These are phyloP conservation scores for Trapa bicornis DNA, from an alignment of 345 rosid genomes.

Conservation along the genomic window DNA sequence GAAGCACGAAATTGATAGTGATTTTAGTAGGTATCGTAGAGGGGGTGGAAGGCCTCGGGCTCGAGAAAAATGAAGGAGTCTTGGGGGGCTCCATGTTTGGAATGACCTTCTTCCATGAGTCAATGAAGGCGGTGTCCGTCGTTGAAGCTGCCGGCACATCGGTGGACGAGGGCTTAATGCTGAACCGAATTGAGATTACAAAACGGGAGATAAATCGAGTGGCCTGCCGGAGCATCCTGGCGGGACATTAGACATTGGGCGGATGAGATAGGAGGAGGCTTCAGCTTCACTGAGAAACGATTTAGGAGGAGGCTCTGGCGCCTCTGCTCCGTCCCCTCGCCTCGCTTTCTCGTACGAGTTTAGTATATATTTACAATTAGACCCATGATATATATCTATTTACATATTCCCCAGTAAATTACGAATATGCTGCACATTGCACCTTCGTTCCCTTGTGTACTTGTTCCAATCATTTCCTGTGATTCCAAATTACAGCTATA, in stretches of 20 bases:
- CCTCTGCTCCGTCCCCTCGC: not conserved
- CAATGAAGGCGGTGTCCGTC: constrained; percentile 32
- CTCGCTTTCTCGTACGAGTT: not conserved
- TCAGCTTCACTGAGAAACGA: too few relatives aligned
- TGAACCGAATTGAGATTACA: not conserved
- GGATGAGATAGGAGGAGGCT: not conserved
- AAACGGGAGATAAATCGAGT: not conserved
- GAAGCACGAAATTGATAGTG: constrained; percentile 84
- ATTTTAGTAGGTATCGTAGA: constrained; percentile 63
- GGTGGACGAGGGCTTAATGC: constrained; percentile 34
- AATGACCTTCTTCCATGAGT: constrained; percentile 47
- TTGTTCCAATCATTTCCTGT: too few relatives aligned
- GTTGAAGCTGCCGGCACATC: constrained; percentile 34
- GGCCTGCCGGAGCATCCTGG: constrained; percentile 5
- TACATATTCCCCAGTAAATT: not conserved
- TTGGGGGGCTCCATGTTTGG: constrained; percentile 30
- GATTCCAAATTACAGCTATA: not conserved
- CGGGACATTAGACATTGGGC: not conserved
- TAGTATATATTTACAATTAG: not conserved
- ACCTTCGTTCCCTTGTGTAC: too few relatives aligned
- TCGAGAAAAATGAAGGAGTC: constrained; percentile 63
- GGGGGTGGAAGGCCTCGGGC: constrained; percentile 47
- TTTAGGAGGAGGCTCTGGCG: not conserved
- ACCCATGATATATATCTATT: not conserved
- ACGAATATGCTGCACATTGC: too few relatives aligned